Base-by-base conservation (phyloP, 805 yeast species). In the Clavispora fructus region DNA sequence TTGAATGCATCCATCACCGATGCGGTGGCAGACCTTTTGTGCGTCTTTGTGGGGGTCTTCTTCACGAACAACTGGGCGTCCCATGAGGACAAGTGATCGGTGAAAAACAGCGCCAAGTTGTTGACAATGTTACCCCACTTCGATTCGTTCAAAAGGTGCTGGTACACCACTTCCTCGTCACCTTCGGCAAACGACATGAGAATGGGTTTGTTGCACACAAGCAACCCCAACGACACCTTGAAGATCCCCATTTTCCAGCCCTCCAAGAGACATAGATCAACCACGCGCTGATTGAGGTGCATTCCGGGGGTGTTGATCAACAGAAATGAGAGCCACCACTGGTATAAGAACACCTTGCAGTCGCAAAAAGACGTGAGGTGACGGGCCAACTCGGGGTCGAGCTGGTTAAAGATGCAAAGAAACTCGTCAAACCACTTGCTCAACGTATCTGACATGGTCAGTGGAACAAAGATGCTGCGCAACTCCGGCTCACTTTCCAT, bases 311-410 rank as follows among this genome's bases (percentile, higher is more conserved):
- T 71, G 37, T 83, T 82, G 29, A 79, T 78, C 1, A 83, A 78
- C 51, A 72, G 74, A 49, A 80, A 75, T 0, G 84, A 77, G 41
- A 82, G 59, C 71, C 84, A 80, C 87, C 87, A 82, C 57, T 82
- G 86, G 42, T 75, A 74, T n/a, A 81, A 68, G 59, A 72, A 80
- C 40, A 65, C 75, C 48, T 67, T 73, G 54, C 66, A 64, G 55
- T 68, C 83, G 54, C 66, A 72, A 45, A 60, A 62, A 6, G 66
- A 51, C 2, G 57, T 47, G 42, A 82, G 69, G 56, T 82, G 85
- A 2, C 49, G 40, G 43, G 60, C 63, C 35, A 81, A 63, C 25
- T 67, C 70, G 2, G 69, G 65, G 40, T 78, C 71, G 31, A 68
- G 59, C 14, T 57, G 47, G n/a, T 61, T 51, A 32, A 82, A 65